These are phyloP conservation scores for Fonsecaea multimorphosa DNA, from an alignment of 2,329 filamentous ascomycete species.

Conservation along the genomic window DNA sequence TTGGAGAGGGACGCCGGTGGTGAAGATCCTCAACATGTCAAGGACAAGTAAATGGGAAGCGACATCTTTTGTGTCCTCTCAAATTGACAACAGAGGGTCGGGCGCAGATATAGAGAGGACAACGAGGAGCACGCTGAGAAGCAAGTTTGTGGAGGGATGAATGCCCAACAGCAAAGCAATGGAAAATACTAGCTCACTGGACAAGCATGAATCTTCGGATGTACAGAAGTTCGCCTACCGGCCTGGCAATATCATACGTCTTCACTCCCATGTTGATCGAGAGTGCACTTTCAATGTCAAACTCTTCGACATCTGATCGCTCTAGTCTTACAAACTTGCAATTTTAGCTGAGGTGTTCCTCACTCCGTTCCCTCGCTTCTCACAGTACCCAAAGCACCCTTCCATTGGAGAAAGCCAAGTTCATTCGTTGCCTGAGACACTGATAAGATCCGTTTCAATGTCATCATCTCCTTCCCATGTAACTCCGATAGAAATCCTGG, in stretches of 20 bases:
- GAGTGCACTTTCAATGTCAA: neutral
- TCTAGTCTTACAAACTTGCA: slow-evolving; percentile 1
- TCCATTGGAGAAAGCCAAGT: neutral
- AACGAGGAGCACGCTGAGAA: neutral
- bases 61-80: neutral
- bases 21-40: slow-evolving; percentile 50
- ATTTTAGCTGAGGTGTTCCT: neutral
- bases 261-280: slow-evolving; percentile 9
- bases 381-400: neutral
- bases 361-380: neutral
- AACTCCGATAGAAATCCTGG: slow-evolving; percentile 90
- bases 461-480: slow-evolving; percentile 72
- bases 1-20: slow-evolving; percentile 75
- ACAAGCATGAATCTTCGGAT: slow-evolving; percentile 5
- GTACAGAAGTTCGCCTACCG: slow-evolving; percentile 19
- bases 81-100: neutral
- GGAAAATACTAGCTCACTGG: neutral
- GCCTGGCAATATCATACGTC: slow-evolving; percentile 23
- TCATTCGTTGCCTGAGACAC: neutral
- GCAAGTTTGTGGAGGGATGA: neutral
- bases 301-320: neutral
- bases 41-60: slow-evolving; percentile 21
- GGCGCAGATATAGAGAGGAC: neutral
- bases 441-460: slow-evolving; percentile 20
- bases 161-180: neutral